These are phyloP conservation scores for Erodium texanum DNA, from an alignment of 441 rosid species.

Conservation along the genomic window DNA sequence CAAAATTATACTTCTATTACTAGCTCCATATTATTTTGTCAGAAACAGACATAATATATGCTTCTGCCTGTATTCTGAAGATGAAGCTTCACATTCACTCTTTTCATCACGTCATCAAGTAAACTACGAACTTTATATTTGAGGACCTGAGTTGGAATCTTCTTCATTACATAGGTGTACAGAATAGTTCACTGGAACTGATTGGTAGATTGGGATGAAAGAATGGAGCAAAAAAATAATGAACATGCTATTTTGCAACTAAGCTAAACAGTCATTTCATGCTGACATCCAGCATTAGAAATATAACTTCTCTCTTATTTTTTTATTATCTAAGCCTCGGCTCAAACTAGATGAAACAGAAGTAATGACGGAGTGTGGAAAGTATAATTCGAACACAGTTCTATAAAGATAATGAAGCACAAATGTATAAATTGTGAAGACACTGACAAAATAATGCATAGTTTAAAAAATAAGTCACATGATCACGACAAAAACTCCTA, in stretches of 20 bases:
- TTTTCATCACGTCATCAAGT: constrained; percentile 3
- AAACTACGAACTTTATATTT: neutral
- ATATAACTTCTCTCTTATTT: neutral
- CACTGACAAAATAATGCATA: neutral
- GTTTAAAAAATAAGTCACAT: neutral
- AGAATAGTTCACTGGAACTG: neutral
- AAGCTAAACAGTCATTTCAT: neutral
- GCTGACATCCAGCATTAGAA: neutral
- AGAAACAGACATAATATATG: neutral
- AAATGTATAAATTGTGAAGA: neutral
- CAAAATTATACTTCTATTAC: neutral
- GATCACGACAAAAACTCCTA: neutral
- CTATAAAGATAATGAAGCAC: neutral
- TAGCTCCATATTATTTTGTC: neutral
- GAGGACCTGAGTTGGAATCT: neutral
- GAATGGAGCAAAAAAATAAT: neutral
- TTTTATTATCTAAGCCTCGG: neutral
- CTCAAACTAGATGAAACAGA: neutral
- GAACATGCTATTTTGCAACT: neutral
- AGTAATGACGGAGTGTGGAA: neutral
- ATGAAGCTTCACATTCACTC: neutral
- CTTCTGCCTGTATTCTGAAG: neutral
- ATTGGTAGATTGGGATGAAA: neutral
- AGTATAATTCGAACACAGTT: neutral
- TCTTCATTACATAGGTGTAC: neutral